phyloP scores from a whole-genome alignment of 495 filamentous ascomycete species.

The Cercophora samala region DNA sequence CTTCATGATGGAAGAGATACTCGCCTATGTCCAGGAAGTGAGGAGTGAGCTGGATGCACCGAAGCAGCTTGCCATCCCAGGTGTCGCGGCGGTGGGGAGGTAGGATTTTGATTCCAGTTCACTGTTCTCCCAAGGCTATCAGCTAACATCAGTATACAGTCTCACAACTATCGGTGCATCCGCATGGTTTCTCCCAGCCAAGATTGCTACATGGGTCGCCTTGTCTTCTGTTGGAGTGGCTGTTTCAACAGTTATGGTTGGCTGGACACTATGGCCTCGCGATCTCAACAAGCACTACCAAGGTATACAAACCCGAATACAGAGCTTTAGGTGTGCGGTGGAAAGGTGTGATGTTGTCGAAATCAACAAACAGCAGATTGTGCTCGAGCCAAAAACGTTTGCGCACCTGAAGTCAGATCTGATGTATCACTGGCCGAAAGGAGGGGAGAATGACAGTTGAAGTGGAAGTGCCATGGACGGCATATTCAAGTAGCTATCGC shows the following conservation, averaged over 20 bases:
- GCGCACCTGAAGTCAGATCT: not conserved
- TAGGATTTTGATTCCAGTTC: not conserved
- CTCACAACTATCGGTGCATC: not conserved
- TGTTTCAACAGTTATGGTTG: not conserved
- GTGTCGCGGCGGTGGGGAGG: not conserved
- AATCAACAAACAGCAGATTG: not conserved
- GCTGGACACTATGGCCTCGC: not conserved
- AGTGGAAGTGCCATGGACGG: no score
- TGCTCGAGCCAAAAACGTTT: not conserved
- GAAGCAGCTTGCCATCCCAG: not conserved
- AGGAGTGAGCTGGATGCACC: not conserved
- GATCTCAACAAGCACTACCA: not conserved
- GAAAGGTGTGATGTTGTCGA: not conserved
- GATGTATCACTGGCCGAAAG: not conserved
- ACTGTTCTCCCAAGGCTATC: not conserved
- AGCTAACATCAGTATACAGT: not conserved
- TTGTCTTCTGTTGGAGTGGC: not conserved
- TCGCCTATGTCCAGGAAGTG: not conserved
- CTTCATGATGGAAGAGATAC: not conserved
- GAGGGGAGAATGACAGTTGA: no score
- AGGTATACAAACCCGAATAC: not conserved
- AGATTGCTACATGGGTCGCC: not conserved
- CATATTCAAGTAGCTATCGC: no score
- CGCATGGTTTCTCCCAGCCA: not conserved
- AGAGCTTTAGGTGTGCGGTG: not conserved